A percentile compares a stretch with the other conserved stretches of the same genome.
Conservation (phyloP, 352 stramenopile genomes). For the Phytophthora foliorum region DNA sequence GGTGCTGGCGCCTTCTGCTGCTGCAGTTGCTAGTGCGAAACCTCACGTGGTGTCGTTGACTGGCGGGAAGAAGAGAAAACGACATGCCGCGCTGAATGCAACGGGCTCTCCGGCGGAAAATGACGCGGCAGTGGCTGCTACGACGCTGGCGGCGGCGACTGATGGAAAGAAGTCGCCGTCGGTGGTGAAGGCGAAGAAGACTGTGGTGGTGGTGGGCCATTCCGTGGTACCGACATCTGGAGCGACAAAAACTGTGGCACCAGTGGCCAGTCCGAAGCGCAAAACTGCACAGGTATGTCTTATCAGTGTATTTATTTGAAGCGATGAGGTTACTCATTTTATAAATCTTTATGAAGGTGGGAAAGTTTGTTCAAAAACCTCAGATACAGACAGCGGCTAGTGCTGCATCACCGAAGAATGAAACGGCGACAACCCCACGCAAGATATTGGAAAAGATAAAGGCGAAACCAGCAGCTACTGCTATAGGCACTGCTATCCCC, state of each 20-base stretch:
- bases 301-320: background rate
- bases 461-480: background rate
- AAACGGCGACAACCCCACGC: background rate
- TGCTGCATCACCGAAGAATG: slow-evolving; percentile 15
- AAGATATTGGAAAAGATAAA: slow-evolving; percentile 21
- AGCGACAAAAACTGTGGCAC: background rate
- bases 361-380: background rate
- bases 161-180: slow-evolving; percentile 1
- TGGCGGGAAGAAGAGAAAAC: slow-evolving; percentile 33
- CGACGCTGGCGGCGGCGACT: background rate
- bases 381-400: slow-evolving; percentile 1
- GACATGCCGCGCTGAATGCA: background rate
- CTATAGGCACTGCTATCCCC: background rate
- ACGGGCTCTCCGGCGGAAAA: background rate
- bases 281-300: slow-evolving; percentile 19
- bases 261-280: slow-evolving; percentile 18
- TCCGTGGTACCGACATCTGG: background rate
- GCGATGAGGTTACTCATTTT: background rate
- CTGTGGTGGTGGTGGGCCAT: slow-evolving; percentile 11
- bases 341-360: background rate
- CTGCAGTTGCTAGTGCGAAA: slow-evolving; percentile 8
- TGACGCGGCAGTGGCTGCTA: background rate
- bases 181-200: slow-evolving; percentile 15
- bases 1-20: slow-evolving; percentile 12
- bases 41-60: slow-evolving; percentile 34